phyloP scores from a whole-genome alignment of 2,329 filamentous ascomycete genomes.

The Nemania sp. region DNA sequence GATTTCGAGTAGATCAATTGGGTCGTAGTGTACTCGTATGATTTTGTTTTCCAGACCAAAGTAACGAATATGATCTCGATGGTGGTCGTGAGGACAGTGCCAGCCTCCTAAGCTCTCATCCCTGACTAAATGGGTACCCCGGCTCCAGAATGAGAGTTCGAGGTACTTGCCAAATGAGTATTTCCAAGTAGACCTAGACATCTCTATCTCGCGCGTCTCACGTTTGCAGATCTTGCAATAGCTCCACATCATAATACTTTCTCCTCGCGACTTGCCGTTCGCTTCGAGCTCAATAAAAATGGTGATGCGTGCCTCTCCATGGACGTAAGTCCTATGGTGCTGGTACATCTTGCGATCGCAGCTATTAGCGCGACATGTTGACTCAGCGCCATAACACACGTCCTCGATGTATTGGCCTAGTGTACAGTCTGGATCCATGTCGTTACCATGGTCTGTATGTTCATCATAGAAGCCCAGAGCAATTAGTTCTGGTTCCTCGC shows the following conservation, averaged over 20 bases:
- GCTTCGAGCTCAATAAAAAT: conserved; percentile 82
- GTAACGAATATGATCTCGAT: conserved; percentile 90
- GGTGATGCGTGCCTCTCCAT: conserved; percentile 93
- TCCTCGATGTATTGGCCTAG: conserved; percentile 96
- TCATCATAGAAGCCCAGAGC: conserved; percentile 95
- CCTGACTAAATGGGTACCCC: conserved; percentile 78
- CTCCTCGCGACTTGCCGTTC: conserved; percentile 57
- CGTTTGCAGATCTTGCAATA: conserved; percentile 92
- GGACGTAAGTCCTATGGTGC: conserved; percentile 96
- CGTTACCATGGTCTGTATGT: conserved; percentile 72
- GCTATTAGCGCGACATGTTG: conserved; percentile 83
- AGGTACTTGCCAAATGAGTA: conserved; percentile 99
- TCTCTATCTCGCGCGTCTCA: conserved; percentile 87
- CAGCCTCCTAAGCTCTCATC: conserved; percentile 61
- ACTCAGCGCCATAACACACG: conserved; percentile 79
- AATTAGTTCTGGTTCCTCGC: conserved; percentile 89
- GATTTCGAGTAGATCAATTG: conserved; percentile 92
- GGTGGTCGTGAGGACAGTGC: conserved; percentile 87
- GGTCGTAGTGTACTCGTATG: conserved; percentile 90
- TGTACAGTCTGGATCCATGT: conserved; percentile 87
- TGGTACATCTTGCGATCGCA: conserved; percentile 91
- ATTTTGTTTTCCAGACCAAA: conserved; percentile 90
- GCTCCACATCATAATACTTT: conserved; percentile 97
- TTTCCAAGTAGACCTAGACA: conserved; percentile 96
- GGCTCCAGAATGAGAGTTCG: conserved; percentile 97